Conservation (phyloP, 345 rosid genomes). For the Corchorus olitorius region DNA sequence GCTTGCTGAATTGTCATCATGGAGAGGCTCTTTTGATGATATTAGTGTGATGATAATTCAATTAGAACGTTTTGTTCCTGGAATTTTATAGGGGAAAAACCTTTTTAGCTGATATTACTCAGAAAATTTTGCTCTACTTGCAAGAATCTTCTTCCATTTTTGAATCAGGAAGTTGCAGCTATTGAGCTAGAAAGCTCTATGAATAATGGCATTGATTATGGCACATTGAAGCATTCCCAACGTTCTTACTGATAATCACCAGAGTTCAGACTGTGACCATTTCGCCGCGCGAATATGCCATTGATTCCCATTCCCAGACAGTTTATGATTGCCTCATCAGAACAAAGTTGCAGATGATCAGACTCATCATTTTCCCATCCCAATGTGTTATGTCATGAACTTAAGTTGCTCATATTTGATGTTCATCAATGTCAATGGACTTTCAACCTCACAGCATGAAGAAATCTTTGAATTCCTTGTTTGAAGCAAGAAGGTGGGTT, state of each 20-base stretch:
- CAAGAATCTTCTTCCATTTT: not conserved
- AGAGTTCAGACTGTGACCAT: no score
- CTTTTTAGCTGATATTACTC: not conserved
- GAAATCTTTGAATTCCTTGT: not conserved
- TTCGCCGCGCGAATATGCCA: no score
- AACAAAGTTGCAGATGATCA: not conserved
- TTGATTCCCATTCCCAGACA: no score
- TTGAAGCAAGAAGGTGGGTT: not conserved
- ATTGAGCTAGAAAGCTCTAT: not conserved
- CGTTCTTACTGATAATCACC: no score
- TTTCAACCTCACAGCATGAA: not conserved
- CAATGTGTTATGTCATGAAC: not conserved
- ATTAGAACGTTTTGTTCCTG: not conserved
- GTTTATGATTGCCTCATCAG: not conserved
- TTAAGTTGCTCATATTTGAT: not conserved
- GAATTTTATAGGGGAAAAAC: not conserved
- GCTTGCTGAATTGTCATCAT: constrained; percentile 69
- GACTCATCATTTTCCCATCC: not conserved
- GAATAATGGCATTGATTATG: no score
- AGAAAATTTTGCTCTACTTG: not conserved
- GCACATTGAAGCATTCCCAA: no score
- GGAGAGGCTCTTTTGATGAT: constrained; percentile 80
- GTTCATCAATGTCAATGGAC: not conserved
- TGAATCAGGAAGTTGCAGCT: not conserved
- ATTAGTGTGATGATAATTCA: constrained; percentile 73